Percentiles rank a stretch among this genome's conserved stretches.
Evolutionary conservation across 495 filamentous ascomycete species (phyloP).

Genomic region (Aspergillus campestris): DNA sequence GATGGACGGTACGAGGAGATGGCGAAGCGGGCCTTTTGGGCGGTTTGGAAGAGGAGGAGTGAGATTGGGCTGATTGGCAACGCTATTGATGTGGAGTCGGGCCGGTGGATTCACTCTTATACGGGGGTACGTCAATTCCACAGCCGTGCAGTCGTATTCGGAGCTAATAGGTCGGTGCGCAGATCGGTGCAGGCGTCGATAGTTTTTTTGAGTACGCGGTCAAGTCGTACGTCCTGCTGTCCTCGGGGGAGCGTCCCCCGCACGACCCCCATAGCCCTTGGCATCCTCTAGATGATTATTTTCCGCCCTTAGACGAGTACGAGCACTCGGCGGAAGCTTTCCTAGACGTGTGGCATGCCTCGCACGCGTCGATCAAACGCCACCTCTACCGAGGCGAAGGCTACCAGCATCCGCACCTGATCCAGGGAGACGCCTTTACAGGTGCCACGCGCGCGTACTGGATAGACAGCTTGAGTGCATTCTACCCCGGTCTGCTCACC

Average conservation of each 20-base stretch:
- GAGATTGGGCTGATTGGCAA: slow-evolving; percentile 81
- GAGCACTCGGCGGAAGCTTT: slow-evolving; percentile 71
- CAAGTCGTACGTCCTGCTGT: slow-evolving; percentile 85
- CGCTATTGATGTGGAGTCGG: slow-evolving; percentile 85
- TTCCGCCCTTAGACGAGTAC: slow-evolving; percentile 49
- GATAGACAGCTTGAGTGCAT: slow-evolving; percentile 93
- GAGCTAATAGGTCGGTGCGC: slow-evolving; percentile 8
- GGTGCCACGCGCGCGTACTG: slow-evolving; percentile 76
- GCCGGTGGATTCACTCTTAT: slow-evolving; percentile 79
- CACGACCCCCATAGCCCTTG: slow-evolving; percentile 29
- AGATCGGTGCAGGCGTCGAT: slow-evolving; percentile 90
- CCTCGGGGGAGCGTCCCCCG: slow-evolving; percentile 42
- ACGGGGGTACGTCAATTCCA: slow-evolving; percentile 48
- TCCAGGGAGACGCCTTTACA: slow-evolving; percentile 81
- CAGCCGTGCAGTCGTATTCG: not conserved
- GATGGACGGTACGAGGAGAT: slow-evolving; percentile 79
- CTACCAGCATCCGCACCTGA: slow-evolving; percentile 83
- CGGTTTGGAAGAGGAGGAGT: slow-evolving; percentile 82
- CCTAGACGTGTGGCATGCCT: slow-evolving; percentile 74
- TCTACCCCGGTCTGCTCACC: slow-evolving; percentile 86
- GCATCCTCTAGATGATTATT: slow-evolving; percentile 35
- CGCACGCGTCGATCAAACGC: slow-evolving; percentile 75
- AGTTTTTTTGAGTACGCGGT: slow-evolving; percentile 98
- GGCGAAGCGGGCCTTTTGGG: slow-evolving; percentile 90
- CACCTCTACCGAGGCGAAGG: slow-evolving; percentile 60